These are phyloP conservation scores for Aspergillus quadrilineatus DNA, from an alignment of 2,329 filamentous ascomycete species.

Conservation along the genomic window DNA sequence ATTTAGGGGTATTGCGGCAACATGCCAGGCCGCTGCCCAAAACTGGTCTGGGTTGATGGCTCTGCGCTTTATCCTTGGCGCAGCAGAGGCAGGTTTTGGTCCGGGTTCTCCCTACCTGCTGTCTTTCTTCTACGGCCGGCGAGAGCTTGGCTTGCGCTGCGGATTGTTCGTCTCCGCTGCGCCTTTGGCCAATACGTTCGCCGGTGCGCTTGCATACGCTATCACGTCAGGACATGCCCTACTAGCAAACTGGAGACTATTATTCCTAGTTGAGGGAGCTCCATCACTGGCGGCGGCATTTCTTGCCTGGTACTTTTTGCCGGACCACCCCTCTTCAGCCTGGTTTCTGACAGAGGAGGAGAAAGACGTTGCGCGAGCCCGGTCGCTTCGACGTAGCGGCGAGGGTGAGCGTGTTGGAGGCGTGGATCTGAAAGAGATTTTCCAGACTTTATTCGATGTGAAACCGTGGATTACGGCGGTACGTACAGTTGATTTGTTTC, in stretches of 20 bases:
- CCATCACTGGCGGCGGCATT: constrained; percentile 58
- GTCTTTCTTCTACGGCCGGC: constrained; percentile 60
- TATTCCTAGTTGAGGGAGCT: constrained; percentile 66
- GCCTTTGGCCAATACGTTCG: constrained; percentile 76
- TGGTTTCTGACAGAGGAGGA: constrained; percentile 59
- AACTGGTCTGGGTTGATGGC: constrained; percentile 52
- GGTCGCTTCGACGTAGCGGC: constrained; percentile 56
- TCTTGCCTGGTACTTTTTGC: constrained; percentile 56
- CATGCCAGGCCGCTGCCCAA: constrained; percentile 46
- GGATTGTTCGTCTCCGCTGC: constrained; percentile 58
- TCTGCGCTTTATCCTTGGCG: constrained; percentile 50
- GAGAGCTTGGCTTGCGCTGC: constrained; percentile 56
- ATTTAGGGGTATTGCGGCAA: constrained; percentile 47
- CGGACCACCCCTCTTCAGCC: constrained; percentile 54
- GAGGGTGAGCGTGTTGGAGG: constrained; percentile 42
- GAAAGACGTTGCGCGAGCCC: constrained; percentile 55
- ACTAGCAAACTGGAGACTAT: constrained; percentile 63
- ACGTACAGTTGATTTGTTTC: constrained; percentile 18
- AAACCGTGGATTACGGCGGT: constrained; percentile 52
- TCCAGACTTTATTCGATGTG: constrained; percentile 44
- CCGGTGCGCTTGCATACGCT: constrained; percentile 65
- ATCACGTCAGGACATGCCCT: constrained; percentile 60
- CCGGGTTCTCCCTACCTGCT: constrained; percentile 51
- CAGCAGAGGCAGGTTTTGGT: constrained; percentile 48
- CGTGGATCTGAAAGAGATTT: constrained; percentile 50